Evolutionary conservation across 176 grass and related monocot species (phyloP).

Genomic region (Miscanthus lutarioriparius): DNA sequence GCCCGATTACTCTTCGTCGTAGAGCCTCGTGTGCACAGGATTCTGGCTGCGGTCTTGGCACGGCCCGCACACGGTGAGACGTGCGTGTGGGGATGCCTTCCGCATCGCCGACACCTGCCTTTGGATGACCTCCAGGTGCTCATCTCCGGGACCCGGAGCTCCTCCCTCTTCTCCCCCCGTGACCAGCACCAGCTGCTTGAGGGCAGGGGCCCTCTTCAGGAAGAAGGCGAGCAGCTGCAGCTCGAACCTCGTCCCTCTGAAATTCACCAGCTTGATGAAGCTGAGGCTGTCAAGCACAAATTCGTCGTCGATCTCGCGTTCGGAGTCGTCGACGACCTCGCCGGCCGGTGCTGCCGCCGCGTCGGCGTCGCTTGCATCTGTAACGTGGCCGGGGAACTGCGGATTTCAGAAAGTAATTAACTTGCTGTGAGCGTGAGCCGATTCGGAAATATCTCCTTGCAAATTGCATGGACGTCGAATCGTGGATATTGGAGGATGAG

Average conservation of each 20-base stretch:
- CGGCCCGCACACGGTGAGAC: conserved; percentile 24
- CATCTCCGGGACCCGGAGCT: too few relatives aligned
- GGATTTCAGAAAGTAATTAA: background rate
- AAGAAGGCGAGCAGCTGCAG: conserved; percentile 46
- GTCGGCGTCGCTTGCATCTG: background rate
- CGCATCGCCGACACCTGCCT: conserved; percentile 22
- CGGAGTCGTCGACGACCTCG: background rate
- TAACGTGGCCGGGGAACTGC: conserved; percentile 5
- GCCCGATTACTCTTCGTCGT: too few relatives aligned
- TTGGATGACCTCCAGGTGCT: background rate
- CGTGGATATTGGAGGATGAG: too few relatives aligned
- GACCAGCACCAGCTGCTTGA: conserved; percentile 52
- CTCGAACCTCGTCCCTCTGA: conserved; percentile 38
- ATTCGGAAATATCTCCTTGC: too few relatives aligned
- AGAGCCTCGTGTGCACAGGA: conserved; percentile 20
- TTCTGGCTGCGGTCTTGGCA: conserved; percentile 24
- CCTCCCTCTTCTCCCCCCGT: background rate
- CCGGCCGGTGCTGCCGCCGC: background rate
- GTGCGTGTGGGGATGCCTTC: conserved; percentile 24
- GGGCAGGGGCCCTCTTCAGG: conserved; percentile 22
- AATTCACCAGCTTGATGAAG: conserved; percentile 26
- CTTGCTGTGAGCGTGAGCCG: too few relatives aligned
- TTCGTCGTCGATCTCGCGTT: too few relatives aligned
- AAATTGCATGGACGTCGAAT: too few relatives aligned
- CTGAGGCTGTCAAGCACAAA: too few relatives aligned